Percentiles rank a stretch among this genome's conserved stretches.
phyloP scores from a whole-genome alignment of 768 basidiomycete species.

The Thelephora ganbajun region DNA sequence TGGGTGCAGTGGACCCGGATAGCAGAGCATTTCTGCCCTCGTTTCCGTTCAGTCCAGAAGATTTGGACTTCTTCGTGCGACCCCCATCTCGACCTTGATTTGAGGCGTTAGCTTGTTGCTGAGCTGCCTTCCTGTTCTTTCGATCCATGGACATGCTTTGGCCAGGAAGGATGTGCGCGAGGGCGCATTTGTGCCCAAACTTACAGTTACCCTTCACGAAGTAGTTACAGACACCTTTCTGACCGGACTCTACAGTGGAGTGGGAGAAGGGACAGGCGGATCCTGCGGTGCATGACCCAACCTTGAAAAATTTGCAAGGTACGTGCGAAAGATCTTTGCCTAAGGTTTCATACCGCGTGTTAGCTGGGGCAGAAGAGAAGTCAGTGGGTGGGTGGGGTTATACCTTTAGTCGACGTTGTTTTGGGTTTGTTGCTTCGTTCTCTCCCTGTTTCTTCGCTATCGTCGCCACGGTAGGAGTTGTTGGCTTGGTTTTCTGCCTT shows the following conservation, averaged over 20 bases:
- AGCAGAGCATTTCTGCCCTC: slow-evolving; percentile 21
- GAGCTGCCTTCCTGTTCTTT: slow-evolving; percentile 93
- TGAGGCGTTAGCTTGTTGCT: slow-evolving; percentile 34
- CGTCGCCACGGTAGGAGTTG: slow-evolving; percentile 7
- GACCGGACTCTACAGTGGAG: slow-evolving; percentile 51
- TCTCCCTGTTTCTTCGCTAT: slow-evolving; percentile 8
- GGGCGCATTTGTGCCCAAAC: slow-evolving; percentile 73
- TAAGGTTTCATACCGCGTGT: slow-evolving; percentile 12
- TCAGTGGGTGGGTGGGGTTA: not conserved
- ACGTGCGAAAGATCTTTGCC: slow-evolving; percentile 91
- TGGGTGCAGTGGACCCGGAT: slow-evolving; percentile 58
- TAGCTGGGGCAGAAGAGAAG: not conserved
- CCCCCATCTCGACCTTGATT: slow-evolving; percentile 17
- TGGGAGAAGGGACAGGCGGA: slow-evolving; percentile 96
- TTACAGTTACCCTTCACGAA: slow-evolving; percentile 89
- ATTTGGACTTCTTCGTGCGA: slow-evolving; percentile 19
- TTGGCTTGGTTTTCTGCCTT: slow-evolving; percentile 10
- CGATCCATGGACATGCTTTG: slow-evolving; percentile 92
- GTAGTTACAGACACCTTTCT: slow-evolving; percentile 78
- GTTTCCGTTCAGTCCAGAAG: slow-evolving; percentile 6
- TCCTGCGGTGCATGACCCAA: slow-evolving; percentile 88
- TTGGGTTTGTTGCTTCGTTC: slow-evolving; percentile 8
- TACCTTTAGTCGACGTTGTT: slow-evolving; percentile 11
- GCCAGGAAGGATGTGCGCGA: slow-evolving; percentile 88
- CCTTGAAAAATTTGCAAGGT: slow-evolving; percentile 95